Conservation (phyloP, 805 yeast species). For the Phaffomyces antillensis region DNA sequence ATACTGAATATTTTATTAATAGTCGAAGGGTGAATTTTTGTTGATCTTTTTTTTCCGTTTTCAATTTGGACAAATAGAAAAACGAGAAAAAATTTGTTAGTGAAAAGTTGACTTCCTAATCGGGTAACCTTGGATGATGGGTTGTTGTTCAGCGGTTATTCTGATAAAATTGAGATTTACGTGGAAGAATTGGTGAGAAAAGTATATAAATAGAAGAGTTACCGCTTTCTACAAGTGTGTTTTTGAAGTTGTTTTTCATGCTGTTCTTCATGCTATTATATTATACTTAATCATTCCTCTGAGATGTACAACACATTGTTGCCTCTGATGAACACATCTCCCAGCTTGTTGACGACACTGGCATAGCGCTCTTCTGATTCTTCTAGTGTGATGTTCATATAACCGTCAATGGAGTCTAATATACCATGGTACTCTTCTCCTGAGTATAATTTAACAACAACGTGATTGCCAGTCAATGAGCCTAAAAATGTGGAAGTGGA, state of each 20-base stretch:
- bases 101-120: slow-evolving; percentile 8
- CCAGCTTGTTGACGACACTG: slow-evolving; percentile 38
- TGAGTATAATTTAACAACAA: slow-evolving; percentile 75
- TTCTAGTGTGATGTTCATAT: slow-evolving; percentile 88
- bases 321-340: slow-evolving; percentile 83
- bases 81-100: background rate
- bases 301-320: slow-evolving; percentile 40
- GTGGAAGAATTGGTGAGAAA: too few relatives aligned
- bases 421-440: slow-evolving; percentile 79
- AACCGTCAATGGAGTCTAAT: slow-evolving; percentile 89
- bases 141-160: background rate
- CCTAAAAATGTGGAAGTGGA: slow-evolving; percentile 59
- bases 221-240: too few relatives aligned
- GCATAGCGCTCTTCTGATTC: slow-evolving; percentile 60
- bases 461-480: slow-evolving; percentile 71
- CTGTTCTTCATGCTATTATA: too few relatives aligned
- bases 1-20: background rate
- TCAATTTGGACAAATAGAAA: background rate
- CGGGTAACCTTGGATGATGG: slow-evolving; percentile 1
- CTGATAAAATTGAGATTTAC: too few relatives aligned
- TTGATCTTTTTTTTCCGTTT: background rate
- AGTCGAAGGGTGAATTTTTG: background rate
- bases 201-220: too few relatives aligned
- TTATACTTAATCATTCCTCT: slow-evolving; percentile 11
- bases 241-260: too few relatives aligned